These are phyloP conservation scores for Bathelium albidoporum DNA, from an alignment of 495 filamentous ascomycete genomes.

Conservation along the genomic window DNA sequence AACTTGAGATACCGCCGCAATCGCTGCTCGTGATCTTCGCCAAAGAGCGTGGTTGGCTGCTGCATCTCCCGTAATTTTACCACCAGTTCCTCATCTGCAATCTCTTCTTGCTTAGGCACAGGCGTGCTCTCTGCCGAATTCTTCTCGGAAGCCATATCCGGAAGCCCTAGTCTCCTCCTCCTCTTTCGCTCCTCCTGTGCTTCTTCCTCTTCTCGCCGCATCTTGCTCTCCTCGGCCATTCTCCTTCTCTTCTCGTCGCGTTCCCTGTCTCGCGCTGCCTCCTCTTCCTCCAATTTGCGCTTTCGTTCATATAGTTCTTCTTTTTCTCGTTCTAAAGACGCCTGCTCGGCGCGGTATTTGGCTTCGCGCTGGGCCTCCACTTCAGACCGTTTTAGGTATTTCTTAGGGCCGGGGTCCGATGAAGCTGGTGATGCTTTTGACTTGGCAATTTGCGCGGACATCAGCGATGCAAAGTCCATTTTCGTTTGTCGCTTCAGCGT, in stretches of 20 bases:
- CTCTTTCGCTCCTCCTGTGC: constrained; percentile 44
- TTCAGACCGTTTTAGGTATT: constrained; percentile 81
- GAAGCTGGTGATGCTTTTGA: constrained; percentile 41
- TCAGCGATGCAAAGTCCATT: constrained; percentile 93
- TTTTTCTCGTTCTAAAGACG: constrained; percentile 53
- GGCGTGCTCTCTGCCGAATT: constrained; percentile 32
- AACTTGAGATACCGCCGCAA: constrained; percentile 59
- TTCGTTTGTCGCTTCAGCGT: constrained; percentile 24
- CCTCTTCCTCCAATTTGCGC: constrained; percentile 85
- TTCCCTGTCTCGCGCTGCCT: constrained; percentile 50
- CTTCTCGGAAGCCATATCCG: constrained; percentile 51
- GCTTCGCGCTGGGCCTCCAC: constrained; percentile 72
- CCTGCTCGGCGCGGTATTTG: constrained; percentile 72
- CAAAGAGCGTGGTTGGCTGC: constrained; percentile 70
- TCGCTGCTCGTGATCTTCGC: constrained; percentile 61
- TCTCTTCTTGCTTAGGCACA: constrained; percentile 41
- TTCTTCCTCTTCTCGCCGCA: constrained; percentile 60
- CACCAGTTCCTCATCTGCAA: constrained; percentile 60
- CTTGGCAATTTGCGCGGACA: constrained; percentile 83
- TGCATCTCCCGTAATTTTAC: constrained; percentile 56
- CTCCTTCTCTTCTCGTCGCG: constrained; percentile 70
- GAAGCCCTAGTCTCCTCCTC: constrained; percentile 53
- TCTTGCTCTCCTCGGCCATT: constrained; percentile 69
- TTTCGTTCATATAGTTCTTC: constrained; percentile 59
- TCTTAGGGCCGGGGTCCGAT: constrained; percentile 43